phyloP scores from a whole-genome alignment of 2,329 filamentous ascomycete species.

The Pseudogymnoascus sp. region DNA sequence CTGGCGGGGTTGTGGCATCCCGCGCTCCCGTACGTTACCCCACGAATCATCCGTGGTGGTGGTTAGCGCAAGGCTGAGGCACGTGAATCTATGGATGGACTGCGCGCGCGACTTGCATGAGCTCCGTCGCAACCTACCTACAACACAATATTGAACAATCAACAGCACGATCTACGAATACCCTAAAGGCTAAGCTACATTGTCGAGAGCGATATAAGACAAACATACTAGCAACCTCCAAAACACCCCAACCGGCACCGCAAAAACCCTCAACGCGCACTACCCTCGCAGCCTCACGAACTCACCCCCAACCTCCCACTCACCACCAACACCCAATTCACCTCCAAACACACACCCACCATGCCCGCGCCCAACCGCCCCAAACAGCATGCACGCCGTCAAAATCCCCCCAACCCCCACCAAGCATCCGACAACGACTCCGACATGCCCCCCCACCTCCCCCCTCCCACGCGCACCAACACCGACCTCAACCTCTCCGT shows the following conservation, averaged over 20 bases:
- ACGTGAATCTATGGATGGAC: background rate
- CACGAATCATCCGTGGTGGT: background rate
- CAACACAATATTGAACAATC: background rate
- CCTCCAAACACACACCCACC: background rate
- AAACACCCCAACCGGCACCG: background rate
- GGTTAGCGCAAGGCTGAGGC: constrained; percentile 4
- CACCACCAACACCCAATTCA: background rate
- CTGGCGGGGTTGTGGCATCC: background rate
- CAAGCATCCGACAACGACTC: constrained; percentile 49
- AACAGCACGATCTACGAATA: background rate
- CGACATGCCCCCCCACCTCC: constrained; percentile 35
- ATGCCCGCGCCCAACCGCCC: background rate
- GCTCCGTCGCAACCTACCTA: background rate
- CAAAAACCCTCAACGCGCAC: background rate
- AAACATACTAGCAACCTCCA: background rate
- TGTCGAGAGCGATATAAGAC: background rate
- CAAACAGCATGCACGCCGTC: constrained; percentile 31
- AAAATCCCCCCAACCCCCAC: constrained; percentile 26
- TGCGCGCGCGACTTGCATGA: background rate
- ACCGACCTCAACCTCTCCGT: constrained; percentile 84
- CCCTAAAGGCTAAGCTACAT: background rate
- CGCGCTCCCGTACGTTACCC: background rate
- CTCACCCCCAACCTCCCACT: background rate
- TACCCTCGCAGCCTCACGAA: background rate
- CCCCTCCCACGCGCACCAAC: constrained; percentile 56